Conservation (phyloP, 2,329 filamentous ascomycete genomes). For the Alternaria consortialis region DNA sequence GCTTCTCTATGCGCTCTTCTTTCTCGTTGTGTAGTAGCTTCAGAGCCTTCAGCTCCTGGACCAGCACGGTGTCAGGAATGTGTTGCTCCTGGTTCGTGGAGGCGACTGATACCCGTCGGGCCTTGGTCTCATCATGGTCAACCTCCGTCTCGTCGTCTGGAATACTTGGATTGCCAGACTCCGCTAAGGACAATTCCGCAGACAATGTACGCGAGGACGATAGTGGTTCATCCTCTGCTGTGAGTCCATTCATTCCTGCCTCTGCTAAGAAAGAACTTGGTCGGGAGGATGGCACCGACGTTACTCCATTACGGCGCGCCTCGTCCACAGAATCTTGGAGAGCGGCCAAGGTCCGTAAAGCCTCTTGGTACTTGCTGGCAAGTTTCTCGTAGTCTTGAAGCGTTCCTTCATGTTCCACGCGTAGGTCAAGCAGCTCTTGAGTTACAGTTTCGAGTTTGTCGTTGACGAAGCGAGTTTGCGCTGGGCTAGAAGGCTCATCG, state of each 20-base stretch:
- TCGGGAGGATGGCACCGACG: conserved; percentile 64
- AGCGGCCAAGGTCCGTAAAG: conserved; percentile 80
- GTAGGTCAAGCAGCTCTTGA: conserved; percentile 89
- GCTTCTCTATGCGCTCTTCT: conserved; percentile 74
- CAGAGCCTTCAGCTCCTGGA: conserved; percentile 74
- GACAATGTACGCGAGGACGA: conserved; percentile 92
- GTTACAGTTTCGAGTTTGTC: conserved; percentile 93
- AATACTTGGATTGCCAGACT: conserved; percentile 61
- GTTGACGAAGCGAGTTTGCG: conserved; percentile 84
- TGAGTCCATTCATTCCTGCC: conserved; percentile 73
- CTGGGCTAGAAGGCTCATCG: conserved; percentile 71
- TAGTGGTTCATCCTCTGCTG: conserved; percentile 68
- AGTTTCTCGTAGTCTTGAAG: conserved; percentile 82
- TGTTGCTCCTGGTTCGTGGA: conserved; percentile 27
- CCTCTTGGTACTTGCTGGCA: conserved; percentile 89
- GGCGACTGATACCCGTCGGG: conserved; percentile 32
- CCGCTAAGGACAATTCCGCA: conserved; percentile 89
- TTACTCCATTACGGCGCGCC: conserved; percentile 66
- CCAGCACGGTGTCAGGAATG: conserved; percentile 23
- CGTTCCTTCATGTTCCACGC: conserved; percentile 87
- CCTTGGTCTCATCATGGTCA: conserved; percentile 69
- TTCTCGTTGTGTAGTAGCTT: conserved; percentile 77
- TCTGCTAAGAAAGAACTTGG: conserved; percentile 88
- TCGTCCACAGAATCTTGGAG: conserved; percentile 88
- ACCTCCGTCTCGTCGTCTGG: conserved; percentile 57